Evolutionary conservation across 768 basidiomycete genomes (phyloP).

Genomic region (Pleurotus citrinopileatus): DNA sequence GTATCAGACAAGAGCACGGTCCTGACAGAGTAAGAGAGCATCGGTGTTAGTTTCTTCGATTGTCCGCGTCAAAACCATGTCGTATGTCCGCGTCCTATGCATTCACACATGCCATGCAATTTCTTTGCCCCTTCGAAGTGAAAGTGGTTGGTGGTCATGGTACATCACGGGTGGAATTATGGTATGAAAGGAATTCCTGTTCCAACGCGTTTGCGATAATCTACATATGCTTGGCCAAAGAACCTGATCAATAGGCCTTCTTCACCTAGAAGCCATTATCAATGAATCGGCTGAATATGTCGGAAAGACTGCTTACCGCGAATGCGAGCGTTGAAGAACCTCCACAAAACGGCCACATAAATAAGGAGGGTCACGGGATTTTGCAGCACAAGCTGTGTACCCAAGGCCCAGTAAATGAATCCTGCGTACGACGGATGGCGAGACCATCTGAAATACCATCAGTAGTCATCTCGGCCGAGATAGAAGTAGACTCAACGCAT

Average conservation of each 20-base stretch:
- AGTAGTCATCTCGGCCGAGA: not conserved
- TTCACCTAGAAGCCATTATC: constrained; percentile 56
- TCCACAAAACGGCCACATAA: constrained; percentile 71
- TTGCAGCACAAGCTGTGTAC: constrained; percentile 89
- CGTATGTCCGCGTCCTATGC: not conserved
- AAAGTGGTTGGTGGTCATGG: not conserved
- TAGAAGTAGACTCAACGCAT: constrained; percentile 54
- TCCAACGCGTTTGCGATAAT: constrained; percentile 75
- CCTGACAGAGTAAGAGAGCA: constrained; percentile 34
- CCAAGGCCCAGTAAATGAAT: constrained; percentile 97
- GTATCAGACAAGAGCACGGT: constrained; percentile 81
- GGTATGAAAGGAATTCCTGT: constrained; percentile 87
- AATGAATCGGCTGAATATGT: constrained; percentile 3
- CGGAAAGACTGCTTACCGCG: constrained; percentile 49
- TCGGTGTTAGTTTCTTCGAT: not conserved
- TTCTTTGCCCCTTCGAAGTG: not conserved
- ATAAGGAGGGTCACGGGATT: constrained; percentile 73
- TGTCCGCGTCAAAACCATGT: not conserved
- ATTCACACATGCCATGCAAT: not conserved
- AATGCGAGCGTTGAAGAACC: constrained; percentile 84
- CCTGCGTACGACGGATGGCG: constrained; percentile 97
- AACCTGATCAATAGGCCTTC: constrained; percentile 78
- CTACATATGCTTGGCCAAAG: constrained; percentile 85
- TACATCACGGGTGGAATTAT: constrained; percentile 29
- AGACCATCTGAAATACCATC: constrained; percentile 54